Base-by-base conservation (phyloP, 495 filamentous ascomycete genomes). In the Lepraria neglecta region DNA sequence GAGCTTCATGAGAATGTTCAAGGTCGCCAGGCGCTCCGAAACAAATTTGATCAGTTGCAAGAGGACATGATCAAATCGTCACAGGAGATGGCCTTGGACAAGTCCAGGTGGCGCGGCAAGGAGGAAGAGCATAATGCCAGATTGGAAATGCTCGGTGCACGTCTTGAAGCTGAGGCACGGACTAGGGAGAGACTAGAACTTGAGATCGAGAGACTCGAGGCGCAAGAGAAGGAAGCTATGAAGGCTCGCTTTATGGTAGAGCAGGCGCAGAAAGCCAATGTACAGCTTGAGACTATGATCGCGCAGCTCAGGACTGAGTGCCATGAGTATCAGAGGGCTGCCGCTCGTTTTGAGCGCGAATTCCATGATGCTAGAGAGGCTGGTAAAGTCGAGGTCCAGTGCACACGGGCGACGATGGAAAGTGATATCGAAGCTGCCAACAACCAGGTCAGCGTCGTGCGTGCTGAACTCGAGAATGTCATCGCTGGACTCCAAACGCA, bases 1-100 rank as follows among this genome's bases (percentile, higher is more conserved):
- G 89, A 96, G 67, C 83, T 95, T 55, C 86, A 95, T 73, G 92
- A 97, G 72, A 89, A 86, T 70, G 83, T 89, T 70, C 81, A 84
- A 63, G 80, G 87, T 63, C 85, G 90, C 56, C 87, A 91, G 65
- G 81, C 77, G 66, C 87, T 95, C 75, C 84, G 88, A 64, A 78
- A 79, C 68, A 92, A 91, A 70, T 86, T 96, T 67, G 83, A 91
- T 65, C 80, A 79, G 57, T 74, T 97, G 52, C 91, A 96, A 74
- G 81, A 87, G 65, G 89, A 96, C 59, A 90, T 97, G 86, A 81
- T 84, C 12, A 77, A 74, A 56, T 84, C 88, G n/a, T 85, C 87
- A 58, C 78, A 80, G 47, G 86, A 95, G 56, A 84, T 96, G 58
- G 83, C 84, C 17, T 81, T 85, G 59, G 91, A 96, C 69, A 90